Conservation (phyloP, 2,329 filamentous ascomycete genomes). For the Epichloe sylvatica region DNA sequence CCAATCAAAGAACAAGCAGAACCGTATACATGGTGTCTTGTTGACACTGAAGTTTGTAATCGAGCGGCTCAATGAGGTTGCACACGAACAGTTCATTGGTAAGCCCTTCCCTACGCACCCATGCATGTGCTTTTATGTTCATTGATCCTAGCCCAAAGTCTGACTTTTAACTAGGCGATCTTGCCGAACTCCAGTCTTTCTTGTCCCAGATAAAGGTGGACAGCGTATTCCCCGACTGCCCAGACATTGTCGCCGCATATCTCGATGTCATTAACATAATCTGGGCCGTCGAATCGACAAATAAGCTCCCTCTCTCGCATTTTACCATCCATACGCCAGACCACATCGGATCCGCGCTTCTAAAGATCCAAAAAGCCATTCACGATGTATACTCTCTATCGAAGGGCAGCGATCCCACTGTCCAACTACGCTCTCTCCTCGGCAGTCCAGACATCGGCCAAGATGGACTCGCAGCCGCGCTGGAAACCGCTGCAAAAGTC, state of each 20-base stretch:
- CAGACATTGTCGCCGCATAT: slow-evolving; percentile 32
- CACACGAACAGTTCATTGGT: slow-evolving; percentile 29
- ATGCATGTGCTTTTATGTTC: no score
- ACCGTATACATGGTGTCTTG: slow-evolving; percentile 44
- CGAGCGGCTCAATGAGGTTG: slow-evolving; percentile 36
- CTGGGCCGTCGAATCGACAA: slow-evolving; percentile 17
- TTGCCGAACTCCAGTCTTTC: slow-evolving; percentile 17
- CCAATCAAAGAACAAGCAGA: slow-evolving; percentile 24
- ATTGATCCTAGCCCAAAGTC: neutral
- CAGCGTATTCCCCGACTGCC: slow-evolving; percentile 15
- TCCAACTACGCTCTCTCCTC: slow-evolving; percentile 15
- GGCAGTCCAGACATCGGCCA: slow-evolving; percentile 16
- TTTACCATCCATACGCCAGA: slow-evolving; percentile 10
- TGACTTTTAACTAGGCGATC: slow-evolving; percentile 14
- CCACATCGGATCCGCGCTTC: slow-evolving; percentile 21
- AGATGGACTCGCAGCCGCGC: slow-evolving; percentile 23
- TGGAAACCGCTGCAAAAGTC: slow-evolving; percentile 19
- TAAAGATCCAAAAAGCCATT: slow-evolving; percentile 25
- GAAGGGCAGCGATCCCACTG: slow-evolving; percentile 10
- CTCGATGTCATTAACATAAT: slow-evolving; percentile 33
- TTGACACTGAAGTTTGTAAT: slow-evolving; percentile 42
- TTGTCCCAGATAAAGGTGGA: slow-evolving; percentile 15
- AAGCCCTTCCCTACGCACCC: slow-evolving; percentile 11
- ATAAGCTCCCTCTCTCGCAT: slow-evolving; percentile 8
- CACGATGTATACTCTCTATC: slow-evolving; percentile 23